Conservation (phyloP, 768 basidiomycete species). For the Pholiota molesta region DNA sequence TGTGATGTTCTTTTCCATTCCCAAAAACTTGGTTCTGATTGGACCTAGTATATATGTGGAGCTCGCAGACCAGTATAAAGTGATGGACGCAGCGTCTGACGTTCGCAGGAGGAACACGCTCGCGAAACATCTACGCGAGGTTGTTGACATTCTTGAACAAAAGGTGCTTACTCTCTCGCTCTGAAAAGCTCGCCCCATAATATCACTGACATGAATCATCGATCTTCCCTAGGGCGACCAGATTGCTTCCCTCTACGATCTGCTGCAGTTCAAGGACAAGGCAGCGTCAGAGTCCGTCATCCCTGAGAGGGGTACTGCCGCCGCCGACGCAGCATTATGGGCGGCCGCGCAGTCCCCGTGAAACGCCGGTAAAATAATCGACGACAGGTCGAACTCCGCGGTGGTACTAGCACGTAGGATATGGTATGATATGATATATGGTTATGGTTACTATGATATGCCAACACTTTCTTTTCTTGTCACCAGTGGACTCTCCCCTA, state of each 20-base stretch:
- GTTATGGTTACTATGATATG: no score
- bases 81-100: constrained; percentile 84
- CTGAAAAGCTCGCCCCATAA: neutral
- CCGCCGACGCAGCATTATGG: neutral
- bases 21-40: constrained; percentile 9
- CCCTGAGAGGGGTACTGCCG: constrained; percentile 7
- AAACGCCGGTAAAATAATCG: neutral
- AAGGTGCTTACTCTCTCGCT: constrained; percentile 57
- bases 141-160: constrained; percentile 89
- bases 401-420: neutral
- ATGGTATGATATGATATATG: neutral
- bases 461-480: no score
- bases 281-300: constrained; percentile 34
- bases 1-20: constrained; percentile 13
- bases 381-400: neutral
- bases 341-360: neutral
- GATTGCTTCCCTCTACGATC: constrained; percentile 88
- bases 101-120: constrained; percentile 83
- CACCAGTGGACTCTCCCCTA: no score
- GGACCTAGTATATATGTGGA: constrained; percentile 81
- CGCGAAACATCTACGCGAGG: constrained; percentile 86
- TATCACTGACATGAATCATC: constrained; percentile 1
- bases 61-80: constrained; percentile 90
- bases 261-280: constrained; percentile 78
- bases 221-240: constrained; percentile 77